Evolutionary conservation across 352 stramenopile genomes (phyloP).

Genomic region (Pythium brassicae): DNA sequence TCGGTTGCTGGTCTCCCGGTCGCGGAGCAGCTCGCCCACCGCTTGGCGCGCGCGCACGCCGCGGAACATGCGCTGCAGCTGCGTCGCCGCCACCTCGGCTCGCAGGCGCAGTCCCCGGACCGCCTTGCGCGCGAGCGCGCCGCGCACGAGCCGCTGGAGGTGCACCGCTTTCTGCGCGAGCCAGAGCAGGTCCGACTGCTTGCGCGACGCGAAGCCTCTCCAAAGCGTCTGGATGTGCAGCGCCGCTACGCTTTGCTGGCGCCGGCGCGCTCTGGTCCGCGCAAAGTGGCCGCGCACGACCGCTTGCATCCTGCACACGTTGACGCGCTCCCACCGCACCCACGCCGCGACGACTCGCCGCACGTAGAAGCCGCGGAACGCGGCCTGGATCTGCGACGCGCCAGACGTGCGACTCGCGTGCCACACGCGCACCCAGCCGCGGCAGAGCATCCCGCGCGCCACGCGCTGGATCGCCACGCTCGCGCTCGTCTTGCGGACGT

Average conservation of each 20-base stretch:
- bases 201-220: constrained; percentile 41
- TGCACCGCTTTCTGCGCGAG: constrained; percentile 34
- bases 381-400: constrained; percentile 50
- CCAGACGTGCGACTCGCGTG: constrained; percentile 44
- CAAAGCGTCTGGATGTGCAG: constrained; percentile 65
- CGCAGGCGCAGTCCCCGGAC: constrained; percentile 13
- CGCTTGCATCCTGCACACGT: constrained; percentile 56
- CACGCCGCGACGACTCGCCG: constrained; percentile 39
- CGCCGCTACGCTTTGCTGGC: constrained; percentile 26
- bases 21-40: constrained; percentile 35
- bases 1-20: constrained; percentile 61
- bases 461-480: constrained; percentile 52
- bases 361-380: constrained; percentile 52
- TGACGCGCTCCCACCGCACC: constrained; percentile 55
- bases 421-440: constrained; percentile 43
- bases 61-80: constrained; percentile 72
- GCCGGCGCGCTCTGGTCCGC: constrained; percentile 8
- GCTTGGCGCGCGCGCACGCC: constrained; percentile 38
- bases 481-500: constrained; percentile 35
- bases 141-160: constrained; percentile 53
- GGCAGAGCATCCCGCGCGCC: constrained; percentile 45
- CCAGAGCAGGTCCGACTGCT: constrained; percentile 49
- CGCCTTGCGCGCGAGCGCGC: constrained; percentile 38
- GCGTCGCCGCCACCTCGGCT: constrained; percentile 23
- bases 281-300: constrained; percentile 50